These are phyloP conservation scores for Phaeodactylum tricornutum DNA, from an alignment of 108 stramenopile species.

Conservation along the genomic window DNA sequence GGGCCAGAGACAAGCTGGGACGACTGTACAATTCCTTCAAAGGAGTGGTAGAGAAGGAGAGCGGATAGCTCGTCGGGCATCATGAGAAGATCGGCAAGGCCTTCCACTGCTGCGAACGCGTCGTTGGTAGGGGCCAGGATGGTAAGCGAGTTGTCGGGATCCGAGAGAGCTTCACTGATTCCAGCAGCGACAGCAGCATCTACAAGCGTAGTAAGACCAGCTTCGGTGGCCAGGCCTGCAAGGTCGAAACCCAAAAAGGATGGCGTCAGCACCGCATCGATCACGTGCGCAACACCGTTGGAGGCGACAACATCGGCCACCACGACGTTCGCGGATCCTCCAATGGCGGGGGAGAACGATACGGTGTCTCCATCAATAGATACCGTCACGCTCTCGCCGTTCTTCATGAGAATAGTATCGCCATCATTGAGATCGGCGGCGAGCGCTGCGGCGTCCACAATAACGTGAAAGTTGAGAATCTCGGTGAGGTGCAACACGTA, in stretches of 20 bases:
- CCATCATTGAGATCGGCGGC: not conserved
- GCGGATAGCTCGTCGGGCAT: not conserved
- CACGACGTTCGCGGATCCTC: too few species aligned
- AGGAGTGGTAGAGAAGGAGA: conserved; percentile 12
- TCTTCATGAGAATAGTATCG: not conserved
- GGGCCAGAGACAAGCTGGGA: not conserved
- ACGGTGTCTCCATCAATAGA: too few species aligned
- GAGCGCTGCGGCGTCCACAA: conserved; percentile 1
- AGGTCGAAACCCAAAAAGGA: too few species aligned
- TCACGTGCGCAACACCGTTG: conserved; percentile 6
- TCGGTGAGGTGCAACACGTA: not conserved
- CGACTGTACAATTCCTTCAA: not conserved
- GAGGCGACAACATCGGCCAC: not conserved
- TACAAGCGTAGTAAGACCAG: not conserved
- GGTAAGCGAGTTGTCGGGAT: not conserved
- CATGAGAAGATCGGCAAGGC: not conserved
- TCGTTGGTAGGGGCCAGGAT: conserved; percentile 36
- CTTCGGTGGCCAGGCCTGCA: too few species aligned
- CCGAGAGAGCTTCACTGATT: not conserved
- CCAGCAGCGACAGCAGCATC: not conserved
- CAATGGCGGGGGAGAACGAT: too few species aligned
- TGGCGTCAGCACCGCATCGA: not conserved
- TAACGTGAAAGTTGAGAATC: conserved; percentile 12
- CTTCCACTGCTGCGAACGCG: conserved; percentile 18
- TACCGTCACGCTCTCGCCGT: not conserved